These are phyloP conservation scores for Phanerochaete sordida DNA, from an alignment of 768 basidiomycete species.

Conservation along the genomic window DNA sequence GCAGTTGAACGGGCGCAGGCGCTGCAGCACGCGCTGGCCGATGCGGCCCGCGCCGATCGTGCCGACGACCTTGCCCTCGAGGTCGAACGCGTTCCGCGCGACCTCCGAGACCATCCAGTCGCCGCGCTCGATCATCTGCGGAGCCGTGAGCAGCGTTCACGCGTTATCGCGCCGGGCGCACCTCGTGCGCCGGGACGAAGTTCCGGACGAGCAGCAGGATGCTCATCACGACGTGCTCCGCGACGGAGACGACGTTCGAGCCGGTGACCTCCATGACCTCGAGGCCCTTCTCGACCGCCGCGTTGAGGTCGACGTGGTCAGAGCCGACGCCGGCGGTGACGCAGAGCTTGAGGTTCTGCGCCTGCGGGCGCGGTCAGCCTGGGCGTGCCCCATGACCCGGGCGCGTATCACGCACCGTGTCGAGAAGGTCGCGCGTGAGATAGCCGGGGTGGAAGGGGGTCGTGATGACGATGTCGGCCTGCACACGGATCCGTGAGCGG, in stretches of 20 bases:
- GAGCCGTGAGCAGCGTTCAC: background rate
- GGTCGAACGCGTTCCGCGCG: slow-evolving; percentile 81
- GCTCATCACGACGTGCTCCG: slow-evolving; percentile 89
- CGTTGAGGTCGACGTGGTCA: slow-evolving; percentile 90
- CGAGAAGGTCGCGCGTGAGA: slow-evolving; percentile 67
- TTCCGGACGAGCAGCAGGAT: slow-evolving; percentile 90
- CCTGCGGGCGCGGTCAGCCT: slow-evolving; percentile 36
- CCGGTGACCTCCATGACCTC: slow-evolving; percentile 73
- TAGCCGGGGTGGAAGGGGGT: slow-evolving; percentile 89
- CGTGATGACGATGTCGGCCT: slow-evolving; percentile 80
- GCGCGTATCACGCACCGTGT: slow-evolving; percentile 43
- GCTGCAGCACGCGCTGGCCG: slow-evolving; percentile 83
- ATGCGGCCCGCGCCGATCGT: slow-evolving; percentile 83
- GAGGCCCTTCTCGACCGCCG: slow-evolving; percentile 74
- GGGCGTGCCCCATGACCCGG: background rate
- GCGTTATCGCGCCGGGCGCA: slow-evolving; percentile 17
- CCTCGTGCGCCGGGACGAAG: slow-evolving; percentile 84
- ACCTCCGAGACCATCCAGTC: slow-evolving; percentile 86
- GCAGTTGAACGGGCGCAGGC: slow-evolving; percentile 78
- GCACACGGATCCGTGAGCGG: slow-evolving; percentile 8
- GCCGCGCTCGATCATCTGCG: slow-evolving; percentile 74
- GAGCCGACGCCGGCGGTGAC: slow-evolving; percentile 91
- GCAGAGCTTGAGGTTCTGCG: slow-evolving; percentile 86
- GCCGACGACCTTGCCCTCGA: slow-evolving; percentile 89
- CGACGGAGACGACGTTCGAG: slow-evolving; percentile 87